A percentile compares a stretch with the other conserved stretches of the same genome.
Conservation (phyloP, 495 filamentous ascomycete species). For the Talaromyces trachyspermus region DNA sequence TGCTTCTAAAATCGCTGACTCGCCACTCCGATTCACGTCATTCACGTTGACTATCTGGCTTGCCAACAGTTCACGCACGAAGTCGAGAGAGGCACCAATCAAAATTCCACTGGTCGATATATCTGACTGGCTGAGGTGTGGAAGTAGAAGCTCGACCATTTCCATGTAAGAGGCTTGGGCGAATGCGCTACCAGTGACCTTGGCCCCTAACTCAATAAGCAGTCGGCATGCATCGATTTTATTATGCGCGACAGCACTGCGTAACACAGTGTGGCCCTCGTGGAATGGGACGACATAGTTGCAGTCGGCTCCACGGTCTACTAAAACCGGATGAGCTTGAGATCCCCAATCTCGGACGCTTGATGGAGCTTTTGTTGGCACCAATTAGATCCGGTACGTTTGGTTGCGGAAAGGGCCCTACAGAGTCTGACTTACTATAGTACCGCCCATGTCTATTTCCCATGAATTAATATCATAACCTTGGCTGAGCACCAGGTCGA, state of each 20-base stretch:
- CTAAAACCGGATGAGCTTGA: slow-evolving; percentile 2
- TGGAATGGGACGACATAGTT: background rate
- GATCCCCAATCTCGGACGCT: slow-evolving; percentile 2
- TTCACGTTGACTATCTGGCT: slow-evolving; percentile 6
- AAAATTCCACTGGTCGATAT: slow-evolving; percentile 7
- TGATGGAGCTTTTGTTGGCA: slow-evolving; percentile 6
- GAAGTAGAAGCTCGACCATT: slow-evolving; percentile 5
- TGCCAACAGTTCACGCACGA: slow-evolving; percentile 4
- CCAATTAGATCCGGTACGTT: slow-evolving; percentile 1
- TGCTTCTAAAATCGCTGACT: slow-evolving; percentile 4
- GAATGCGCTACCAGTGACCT: background rate
- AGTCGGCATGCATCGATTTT: slow-evolving; percentile 7
- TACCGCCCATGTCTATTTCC: slow-evolving; percentile 2
- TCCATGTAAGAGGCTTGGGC: slow-evolving; percentile 5
- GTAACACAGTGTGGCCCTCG: background rate
- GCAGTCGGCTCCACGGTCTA: slow-evolving; percentile 5
- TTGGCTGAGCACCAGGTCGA: slow-evolving; percentile 4
- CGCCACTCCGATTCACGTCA: slow-evolving; percentile 2
- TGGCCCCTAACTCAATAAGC: slow-evolving; percentile 5
- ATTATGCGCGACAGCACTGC: background rate
- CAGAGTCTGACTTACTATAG: slow-evolving; percentile 4
- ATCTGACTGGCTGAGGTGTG: slow-evolving; percentile 4
- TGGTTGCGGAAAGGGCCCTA: slow-evolving; percentile 3
- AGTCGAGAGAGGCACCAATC: background rate
- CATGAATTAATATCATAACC: slow-evolving; percentile 7